Percentiles rank a stretch among this genome's conserved stretches.
phyloP scores from a whole-genome alignment of 345 rosid genomes.

The Hibiscus mutabilis region DNA sequence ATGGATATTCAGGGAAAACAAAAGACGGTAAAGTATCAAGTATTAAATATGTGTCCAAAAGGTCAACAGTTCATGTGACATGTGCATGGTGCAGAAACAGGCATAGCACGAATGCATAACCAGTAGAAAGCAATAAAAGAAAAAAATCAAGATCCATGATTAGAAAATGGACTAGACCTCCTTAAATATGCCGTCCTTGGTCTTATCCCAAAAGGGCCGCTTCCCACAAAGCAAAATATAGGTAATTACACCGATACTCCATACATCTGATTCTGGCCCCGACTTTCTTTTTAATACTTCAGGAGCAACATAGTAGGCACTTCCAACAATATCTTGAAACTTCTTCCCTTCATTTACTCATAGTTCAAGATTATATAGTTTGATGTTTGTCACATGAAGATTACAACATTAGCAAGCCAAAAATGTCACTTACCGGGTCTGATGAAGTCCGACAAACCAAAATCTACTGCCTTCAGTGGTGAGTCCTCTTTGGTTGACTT shows the following conservation, averaged over 20 bases:
- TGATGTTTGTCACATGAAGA: background rate
- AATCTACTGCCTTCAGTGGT: slow-evolving; percentile 87
- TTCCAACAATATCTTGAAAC: slow-evolving; percentile 60
- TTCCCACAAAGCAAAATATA: slow-evolving; percentile 92
- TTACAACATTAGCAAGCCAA: background rate
- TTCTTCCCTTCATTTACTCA: slow-evolving; percentile 56
- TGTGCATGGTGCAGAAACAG: slow-evolving; percentile 4
- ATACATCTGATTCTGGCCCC: slow-evolving; percentile 98
- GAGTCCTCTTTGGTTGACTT: slow-evolving; percentile 78
- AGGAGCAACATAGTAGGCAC: slow-evolving; percentile 94
- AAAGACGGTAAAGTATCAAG: background rate
- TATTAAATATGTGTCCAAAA: no score
- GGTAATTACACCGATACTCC: slow-evolving; percentile 99
- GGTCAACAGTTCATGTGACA: background rate
- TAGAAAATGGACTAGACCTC: slow-evolving; percentile 50
- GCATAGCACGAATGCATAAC: background rate
- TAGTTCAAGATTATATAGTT: slow-evolving; percentile 10
- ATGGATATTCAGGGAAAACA: background rate
- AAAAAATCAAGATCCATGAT: background rate
- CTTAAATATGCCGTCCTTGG: slow-evolving; percentile 95
- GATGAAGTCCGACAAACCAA: slow-evolving; percentile 97
- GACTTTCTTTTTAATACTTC: slow-evolving; percentile 92
- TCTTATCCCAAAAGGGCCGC: slow-evolving; percentile 98
- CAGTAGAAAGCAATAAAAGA: background rate
- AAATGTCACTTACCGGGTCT: slow-evolving; percentile 58